These are phyloP conservation scores for Komagataella pastoris DNA, from an alignment of 805 yeast species.

Conservation along the genomic window DNA sequence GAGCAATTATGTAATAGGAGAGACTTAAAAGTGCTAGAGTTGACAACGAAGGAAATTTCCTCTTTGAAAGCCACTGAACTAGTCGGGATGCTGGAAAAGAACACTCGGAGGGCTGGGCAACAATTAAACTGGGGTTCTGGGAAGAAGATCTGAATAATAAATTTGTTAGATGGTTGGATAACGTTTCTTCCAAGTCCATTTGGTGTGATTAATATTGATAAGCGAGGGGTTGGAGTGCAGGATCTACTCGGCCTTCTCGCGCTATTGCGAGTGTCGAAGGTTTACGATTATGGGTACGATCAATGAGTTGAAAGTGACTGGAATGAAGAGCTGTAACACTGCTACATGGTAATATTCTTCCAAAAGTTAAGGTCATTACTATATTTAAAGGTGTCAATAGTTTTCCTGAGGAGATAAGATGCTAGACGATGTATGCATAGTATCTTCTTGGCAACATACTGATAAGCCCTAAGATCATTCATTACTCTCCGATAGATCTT, in stretches of 20 bases:
- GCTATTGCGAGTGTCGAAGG: background rate
- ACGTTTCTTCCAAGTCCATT: background rate
- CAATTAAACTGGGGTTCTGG: background rate
- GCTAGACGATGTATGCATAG: background rate
- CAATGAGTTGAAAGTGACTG: too few species aligned
- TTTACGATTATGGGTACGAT: too few species aligned
- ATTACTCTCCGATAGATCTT: too few species aligned
- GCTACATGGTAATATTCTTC: too few species aligned
- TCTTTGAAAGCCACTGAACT: background rate
- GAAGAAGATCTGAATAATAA: background rate
- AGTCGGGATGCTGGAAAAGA: background rate
- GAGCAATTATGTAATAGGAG: conserved; percentile 15
- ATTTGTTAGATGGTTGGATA: background rate
- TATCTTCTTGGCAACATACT: too few species aligned
- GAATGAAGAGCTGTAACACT: too few species aligned
- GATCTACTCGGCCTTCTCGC: background rate
- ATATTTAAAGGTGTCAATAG: too few species aligned
- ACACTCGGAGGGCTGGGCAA: background rate
- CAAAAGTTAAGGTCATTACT: too few species aligned
- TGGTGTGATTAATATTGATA: background rate
- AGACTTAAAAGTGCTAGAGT: background rate
- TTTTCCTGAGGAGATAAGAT: background rate
- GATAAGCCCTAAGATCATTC: too few species aligned
- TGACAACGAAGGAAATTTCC: background rate
- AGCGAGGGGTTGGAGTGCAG: background rate